A percentile compares a stretch with the other conserved stretches of the same genome.
Conservation (phyloP, 768 basidiomycete genomes). For the Chalciporus piperatus region DNA sequence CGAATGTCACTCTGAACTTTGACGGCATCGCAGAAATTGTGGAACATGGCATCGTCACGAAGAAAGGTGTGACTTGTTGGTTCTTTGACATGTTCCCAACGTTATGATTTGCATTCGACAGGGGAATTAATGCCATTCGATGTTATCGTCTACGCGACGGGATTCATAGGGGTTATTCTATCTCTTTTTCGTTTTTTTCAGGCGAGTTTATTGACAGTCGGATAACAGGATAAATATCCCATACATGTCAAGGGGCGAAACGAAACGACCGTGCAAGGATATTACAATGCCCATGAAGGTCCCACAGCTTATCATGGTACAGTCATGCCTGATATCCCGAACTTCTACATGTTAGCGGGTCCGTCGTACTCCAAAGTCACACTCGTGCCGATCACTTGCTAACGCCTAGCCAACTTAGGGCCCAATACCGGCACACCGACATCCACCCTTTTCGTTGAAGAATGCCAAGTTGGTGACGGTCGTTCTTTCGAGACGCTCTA, state of each 20-base stretch:
- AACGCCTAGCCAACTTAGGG: slow-evolving; percentile 8
- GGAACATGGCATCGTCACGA: slow-evolving; percentile 23
- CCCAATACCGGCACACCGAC: slow-evolving; percentile 27
- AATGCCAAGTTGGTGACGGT: slow-evolving; percentile 24
- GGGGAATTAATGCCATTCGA: slow-evolving; percentile 32
- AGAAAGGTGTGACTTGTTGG: slow-evolving; percentile 13
- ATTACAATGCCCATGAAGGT: slow-evolving; percentile 28
- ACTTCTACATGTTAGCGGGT: slow-evolving; percentile 34
- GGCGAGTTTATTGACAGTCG: neutral
- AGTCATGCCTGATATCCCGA: slow-evolving; percentile 35
- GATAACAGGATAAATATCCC: slow-evolving; percentile 19
- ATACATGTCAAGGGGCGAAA: slow-evolving; percentile 24
- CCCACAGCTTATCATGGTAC: slow-evolving; percentile 35
- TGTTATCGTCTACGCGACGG: slow-evolving; percentile 34
- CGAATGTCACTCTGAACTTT: slow-evolving; percentile 25
- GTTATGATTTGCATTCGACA: slow-evolving; percentile 4
- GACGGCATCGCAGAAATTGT: slow-evolving; percentile 20
- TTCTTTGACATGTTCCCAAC: neutral
- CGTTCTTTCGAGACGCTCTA: neutral
- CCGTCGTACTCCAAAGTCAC: neutral
- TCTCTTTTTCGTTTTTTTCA: neutral
- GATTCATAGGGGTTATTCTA: slow-evolving; percentile 27
- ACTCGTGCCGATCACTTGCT: neutral
- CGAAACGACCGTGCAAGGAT: slow-evolving; percentile 25
- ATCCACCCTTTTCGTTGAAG: slow-evolving; percentile 28